Percentiles rank a stretch among this genome's conserved stretches.
phyloP scores from a whole-genome alignment of 805 yeast genomes.

The Candida namnaoensis region DNA sequence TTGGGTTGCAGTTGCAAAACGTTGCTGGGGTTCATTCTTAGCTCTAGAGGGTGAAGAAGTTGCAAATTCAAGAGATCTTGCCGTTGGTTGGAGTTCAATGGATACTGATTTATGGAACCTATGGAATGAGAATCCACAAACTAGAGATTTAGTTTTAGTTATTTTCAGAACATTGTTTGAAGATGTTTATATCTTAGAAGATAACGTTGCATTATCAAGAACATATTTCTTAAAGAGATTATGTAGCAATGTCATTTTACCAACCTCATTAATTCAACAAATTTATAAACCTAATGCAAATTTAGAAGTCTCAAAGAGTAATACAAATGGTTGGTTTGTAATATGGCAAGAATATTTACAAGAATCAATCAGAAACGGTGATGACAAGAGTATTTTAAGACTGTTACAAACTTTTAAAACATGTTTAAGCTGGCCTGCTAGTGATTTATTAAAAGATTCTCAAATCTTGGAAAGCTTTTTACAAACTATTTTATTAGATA shows the following conservation, averaged over 20 bases:
- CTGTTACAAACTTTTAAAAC: slow-evolving; percentile 79
- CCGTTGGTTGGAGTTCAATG: slow-evolving; percentile 81
- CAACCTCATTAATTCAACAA: slow-evolving; percentile 51
- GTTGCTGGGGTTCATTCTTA: slow-evolving; percentile 82
- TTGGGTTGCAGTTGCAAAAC: slow-evolving; percentile 88
- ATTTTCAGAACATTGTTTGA: slow-evolving; percentile 85
- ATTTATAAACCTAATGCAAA: slow-evolving; percentile 62
- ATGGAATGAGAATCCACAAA: slow-evolving; percentile 58
- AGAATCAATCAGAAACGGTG: slow-evolving; percentile 31
- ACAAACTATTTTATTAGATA: slow-evolving; percentile 45
- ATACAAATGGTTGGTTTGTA: slow-evolving; percentile 78
- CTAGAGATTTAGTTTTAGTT: slow-evolving; percentile 70
- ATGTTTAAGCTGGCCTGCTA: slow-evolving; percentile 85
- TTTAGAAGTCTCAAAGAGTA: slow-evolving; percentile 55
- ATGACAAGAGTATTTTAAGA: slow-evolving; percentile 47
- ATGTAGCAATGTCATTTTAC: slow-evolving; percentile 76
- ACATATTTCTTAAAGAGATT: slow-evolving; percentile 70
- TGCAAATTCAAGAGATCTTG: slow-evolving; percentile 37
- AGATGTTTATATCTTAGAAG: slow-evolving; percentile 87
- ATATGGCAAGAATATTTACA: slow-evolving; percentile 57
- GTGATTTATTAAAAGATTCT: slow-evolving; percentile 59
- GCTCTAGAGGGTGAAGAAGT: slow-evolving; percentile 21
- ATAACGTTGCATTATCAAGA: slow-evolving; percentile 79
- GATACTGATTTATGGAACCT: slow-evolving; percentile 65
- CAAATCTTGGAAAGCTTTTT: slow-evolving; percentile 60